Conservation (phyloP, 2,329 filamentous ascomycete species). For the Aspergillus jensenii region DNA sequence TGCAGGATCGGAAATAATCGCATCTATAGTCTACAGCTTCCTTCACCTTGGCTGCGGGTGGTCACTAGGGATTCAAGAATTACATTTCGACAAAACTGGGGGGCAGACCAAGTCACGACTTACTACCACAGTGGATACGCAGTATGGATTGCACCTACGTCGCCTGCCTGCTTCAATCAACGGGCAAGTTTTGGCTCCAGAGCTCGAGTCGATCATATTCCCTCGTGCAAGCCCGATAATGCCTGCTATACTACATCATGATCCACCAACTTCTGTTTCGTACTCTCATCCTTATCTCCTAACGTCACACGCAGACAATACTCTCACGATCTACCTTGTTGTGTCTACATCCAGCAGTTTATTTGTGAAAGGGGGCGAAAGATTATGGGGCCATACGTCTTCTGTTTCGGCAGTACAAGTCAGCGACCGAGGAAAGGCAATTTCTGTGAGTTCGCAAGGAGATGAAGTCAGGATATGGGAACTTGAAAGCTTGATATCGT, state of each 20-base stretch:
- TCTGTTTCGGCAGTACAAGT: conserved; percentile 84
- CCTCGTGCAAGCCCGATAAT: conserved; percentile 15
- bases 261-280: conserved; percentile 63
- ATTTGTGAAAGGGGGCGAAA: conserved; percentile 69
- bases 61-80: conserved; percentile 89
- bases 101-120: conserved; percentile 40
- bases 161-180: conserved; percentile 9
- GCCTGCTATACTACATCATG: conserved; percentile 35
- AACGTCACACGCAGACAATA: conserved; percentile 82
- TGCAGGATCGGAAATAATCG: conserved; percentile 64
- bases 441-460: conserved; percentile 81
- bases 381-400: conserved; percentile 89
- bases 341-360: conserved; percentile 67
- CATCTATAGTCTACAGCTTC: conserved; percentile 83
- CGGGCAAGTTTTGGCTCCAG: conserved; percentile 12
- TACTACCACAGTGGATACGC: conserved; percentile 40
- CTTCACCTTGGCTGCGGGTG: conserved; percentile 75
- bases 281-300: conserved; percentile 85
- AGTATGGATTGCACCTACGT: conserved; percentile 29
- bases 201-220: conserved; percentile 21
- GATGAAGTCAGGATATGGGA: conserved; percentile 86
- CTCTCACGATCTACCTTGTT: conserved; percentile 77
- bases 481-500: conserved; percentile 68
- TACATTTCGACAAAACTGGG: conserved; percentile 62
- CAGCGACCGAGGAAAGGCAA: conserved; percentile 79